Base-by-base conservation (phyloP, 2,329 filamentous ascomycete genomes). In the Tolypocladium amazonense region DNA sequence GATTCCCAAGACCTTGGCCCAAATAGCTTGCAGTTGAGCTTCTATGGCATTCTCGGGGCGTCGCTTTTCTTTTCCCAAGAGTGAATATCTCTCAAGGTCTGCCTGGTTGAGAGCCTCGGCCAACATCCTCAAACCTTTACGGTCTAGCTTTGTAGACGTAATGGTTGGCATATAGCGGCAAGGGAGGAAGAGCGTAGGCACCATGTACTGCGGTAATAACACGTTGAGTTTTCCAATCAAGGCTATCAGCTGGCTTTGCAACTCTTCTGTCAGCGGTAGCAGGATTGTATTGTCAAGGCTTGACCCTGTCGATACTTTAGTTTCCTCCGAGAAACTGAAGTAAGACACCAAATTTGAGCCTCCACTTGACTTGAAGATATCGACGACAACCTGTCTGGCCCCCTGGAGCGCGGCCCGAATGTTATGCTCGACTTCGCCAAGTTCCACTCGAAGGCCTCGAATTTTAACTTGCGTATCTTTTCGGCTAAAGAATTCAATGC, bases 61-160 rank as follows among this genome's bases (percentile, higher is more conserved):
- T 8, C 58, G 60, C 43, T 62, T 62, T 6, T 33, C 33, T 20
- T 15, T 33, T 20, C 38, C 41, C 1, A 43, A 37, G 11, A 59
- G 43, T n/a, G 47, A 23, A 30, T 61, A 56, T 30, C 33, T 25
- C 18, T 18, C 56, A 37, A 43, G 27, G 6, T 56, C 23, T 12
- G 18, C n/a, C 20, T 23, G 7, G 2, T 18, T 35, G 6, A 54
- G 27, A 3, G 15, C 6, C 4, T 14, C n/a, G 11, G 54, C 25
- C 3, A 41, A 3, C 7, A 2, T 6, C 20, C 39, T 41, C 15
- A 41, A 20, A 15, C 14, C 20, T 20, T 41, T 37, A 18, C 25
- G n/a, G 11, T 66, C 63, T 2, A 64, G 27, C 59, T 66, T 66
- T n/a, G 57, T 60, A 14, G 39, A 41, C 11, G 57, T 60, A n/a